Evolutionary conservation across 768 basidiomycete genomes (phyloP), one percentile per base, ranked within the genome.

Genomic region (Mycena olivaceomarginata): DNA sequence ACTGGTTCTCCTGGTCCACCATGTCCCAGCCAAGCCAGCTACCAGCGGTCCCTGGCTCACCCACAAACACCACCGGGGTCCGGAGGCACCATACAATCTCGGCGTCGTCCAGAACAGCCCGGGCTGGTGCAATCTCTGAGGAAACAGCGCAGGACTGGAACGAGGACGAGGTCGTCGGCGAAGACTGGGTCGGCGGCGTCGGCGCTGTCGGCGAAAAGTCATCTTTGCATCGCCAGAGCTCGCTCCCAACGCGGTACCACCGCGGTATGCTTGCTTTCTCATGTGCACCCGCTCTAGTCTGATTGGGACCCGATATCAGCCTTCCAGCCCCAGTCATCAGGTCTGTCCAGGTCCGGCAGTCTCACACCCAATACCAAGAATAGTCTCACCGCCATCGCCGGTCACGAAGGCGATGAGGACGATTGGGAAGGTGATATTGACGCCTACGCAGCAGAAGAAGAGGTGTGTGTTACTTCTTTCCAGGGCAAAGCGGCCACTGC

Each of bases 351-450:
- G 81, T 82, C 91, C 13, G 94, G 94, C 39, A 93, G 87, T 80
- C 82, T 90, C 77, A 94, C 94, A 37, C 94, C 94, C 45, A 93
- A 95, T 75, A 91, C 92, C 31, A 87, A 96, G 85, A 96, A 96
- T 81, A 96, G 95, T 84, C 91, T 97, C 69, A 91, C 94, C 46
- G 94, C 94, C 70, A 97, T 97, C 85, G 93, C 94, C 67, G 95
- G 95, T 56, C 94, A 95, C 81, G 96, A 97, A 80, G 95, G 94
- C 80, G 96, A 96, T 76, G 96, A 97, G 83, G 96, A 96, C 78
- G 94, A 95, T 72, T 97, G 96, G 96, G 94, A 95, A 83, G 87
- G 89, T 57, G 92, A 92, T 53, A 89, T 93, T 85, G 89, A 22
- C 90, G 89, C 45, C 88, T 85, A 85, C 91, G 83, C 86, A 74